phyloP scores from a whole-genome alignment of 23 red algal genomes.

The Gracilaria gracilis region DNA sequence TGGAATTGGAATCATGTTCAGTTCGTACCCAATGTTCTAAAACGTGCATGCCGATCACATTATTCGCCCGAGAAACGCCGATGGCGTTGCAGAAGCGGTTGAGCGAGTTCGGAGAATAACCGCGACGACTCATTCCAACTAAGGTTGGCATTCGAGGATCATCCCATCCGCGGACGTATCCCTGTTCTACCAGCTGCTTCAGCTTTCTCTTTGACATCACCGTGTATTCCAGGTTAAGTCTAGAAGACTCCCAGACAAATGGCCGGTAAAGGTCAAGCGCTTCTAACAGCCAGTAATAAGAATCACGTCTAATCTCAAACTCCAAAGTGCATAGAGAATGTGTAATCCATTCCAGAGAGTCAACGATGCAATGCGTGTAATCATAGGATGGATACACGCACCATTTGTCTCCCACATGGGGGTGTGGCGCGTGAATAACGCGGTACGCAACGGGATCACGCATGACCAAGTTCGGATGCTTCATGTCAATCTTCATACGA shows the following conservation, averaged over 20 bases:
- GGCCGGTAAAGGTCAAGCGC: slow-evolving; percentile 98
- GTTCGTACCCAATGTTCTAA: slow-evolving; percentile 88
- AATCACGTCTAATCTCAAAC: slow-evolving; percentile 98
- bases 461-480: slow-evolving; percentile 89
- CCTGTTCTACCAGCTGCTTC: slow-evolving; percentile 81
- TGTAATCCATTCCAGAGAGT: slow-evolving; percentile 99
- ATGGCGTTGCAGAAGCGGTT: slow-evolving; percentile 87
- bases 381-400: slow-evolving; percentile 99
- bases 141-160: slow-evolving; percentile 98
- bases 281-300: slow-evolving; percentile 99
- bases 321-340: slow-evolving; percentile 98
- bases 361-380: slow-evolving; percentile 99
- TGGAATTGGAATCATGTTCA: slow-evolving; percentile 73
- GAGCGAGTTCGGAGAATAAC: slow-evolving; percentile 86
- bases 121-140: slow-evolving; percentile 87
- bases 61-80: slow-evolving; percentile 83
- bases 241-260: slow-evolving; percentile 97
- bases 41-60: slow-evolving; percentile 90
- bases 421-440: slow-evolving; percentile 87
- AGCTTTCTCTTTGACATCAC: slow-evolving; percentile 95
- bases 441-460: slow-evolving; percentile 98
- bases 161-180: slow-evolving; percentile 95
- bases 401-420: slow-evolving; percentile 93
- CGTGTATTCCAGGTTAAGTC: slow-evolving; percentile 89
- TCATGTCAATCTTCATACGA: slow-evolving; percentile 99